Base-by-base conservation (phyloP, 2,329 filamentous ascomycete species). In the Arthroderma sp. region DNA sequence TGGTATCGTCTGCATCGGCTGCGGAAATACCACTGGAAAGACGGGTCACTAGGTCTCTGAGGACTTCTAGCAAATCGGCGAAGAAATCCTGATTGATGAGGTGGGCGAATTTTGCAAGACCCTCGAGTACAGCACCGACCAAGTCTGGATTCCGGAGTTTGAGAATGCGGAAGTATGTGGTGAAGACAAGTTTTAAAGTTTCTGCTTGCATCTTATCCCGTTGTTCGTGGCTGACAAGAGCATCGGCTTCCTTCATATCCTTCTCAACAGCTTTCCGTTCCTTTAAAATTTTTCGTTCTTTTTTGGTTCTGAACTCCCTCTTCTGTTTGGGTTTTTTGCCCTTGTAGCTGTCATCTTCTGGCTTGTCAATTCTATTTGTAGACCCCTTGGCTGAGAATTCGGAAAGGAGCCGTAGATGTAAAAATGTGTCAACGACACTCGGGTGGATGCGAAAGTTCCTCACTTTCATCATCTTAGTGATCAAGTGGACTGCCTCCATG, bases 11-110 rank as follows among this genome's bases (percentile, higher is more conserved):
- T 2, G 67, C 56, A 9, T 62, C 62, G n/a, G 62, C 59, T 34
- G 66, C 61, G 3, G 70, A 71, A 10, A 73, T 69, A 46, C 70
- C 63, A 11, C 64, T 57, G 9, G 60, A 54, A 15, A 57, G 55
- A 53, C 88, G 78, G 3, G 78, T 77, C 55, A 96, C 89, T 38
- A 98, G 75, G 51, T 98, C 91, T 62, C 94, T 93, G 34, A 98
- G 72, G 0, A 87, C 89, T 65, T 96, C 91, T 7, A 98, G 76
- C 29, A 98, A 73, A 59, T 98, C 91, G 29, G 89, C 91, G 56
- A 98, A 98, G 70, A 98, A 96, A 60, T 98, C 86, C 59, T 98
- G 87, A 67, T 98, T 98, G 72, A 98, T 98, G 48, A 98, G 74
- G 61, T 95, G 91, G 3, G 88, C 81, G 60, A 94, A 98, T 59